Percentiles rank a stretch among this genome's conserved stretches.
phyloP scores from a whole-genome alignment of 441 rosid genomes.

The Rhodomyrtus psidioides region DNA sequence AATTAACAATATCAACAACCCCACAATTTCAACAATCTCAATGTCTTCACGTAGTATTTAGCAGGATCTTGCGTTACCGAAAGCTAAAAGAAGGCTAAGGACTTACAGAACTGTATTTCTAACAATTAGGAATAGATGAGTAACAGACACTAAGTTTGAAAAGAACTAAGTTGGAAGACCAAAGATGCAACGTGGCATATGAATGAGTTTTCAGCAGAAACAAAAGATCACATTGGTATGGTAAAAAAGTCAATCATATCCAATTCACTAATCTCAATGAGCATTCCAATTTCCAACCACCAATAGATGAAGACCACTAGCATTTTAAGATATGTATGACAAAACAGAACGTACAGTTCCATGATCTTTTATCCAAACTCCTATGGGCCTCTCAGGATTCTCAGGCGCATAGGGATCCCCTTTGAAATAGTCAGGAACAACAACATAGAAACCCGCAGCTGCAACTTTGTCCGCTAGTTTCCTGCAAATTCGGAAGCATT shows the following conservation, averaged over 20 bases:
- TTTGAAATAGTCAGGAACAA: conserved; percentile 7
- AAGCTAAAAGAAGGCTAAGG: background rate
- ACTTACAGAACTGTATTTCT: background rate
- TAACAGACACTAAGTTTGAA: background rate
- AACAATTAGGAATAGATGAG: background rate
- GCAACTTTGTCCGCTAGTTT: conserved; percentile 19
- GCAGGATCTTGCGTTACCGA: background rate
- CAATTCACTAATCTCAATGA: background rate
- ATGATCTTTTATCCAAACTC: conserved; percentile 15
- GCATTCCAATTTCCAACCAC: background rate
- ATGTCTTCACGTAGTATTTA: background rate
- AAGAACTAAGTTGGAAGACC: background rate
- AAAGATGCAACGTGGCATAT: background rate
- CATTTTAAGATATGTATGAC: background rate
- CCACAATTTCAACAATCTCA: background rate
- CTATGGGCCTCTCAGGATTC: conserved; percentile 9
- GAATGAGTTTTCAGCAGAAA: background rate
- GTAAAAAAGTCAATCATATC: background rate
- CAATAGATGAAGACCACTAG: background rate
- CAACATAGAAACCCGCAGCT: conserved; percentile 17
- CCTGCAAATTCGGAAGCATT: background rate
- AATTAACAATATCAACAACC: background rate
- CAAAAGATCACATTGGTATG: background rate
- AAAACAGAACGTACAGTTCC: conserved; percentile 7
- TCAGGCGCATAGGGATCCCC: conserved; percentile 10